phyloP scores from a whole-genome alignment of 1,284 basidiomycete genomes.

The Phellopilus nigrolimitatus region DNA sequence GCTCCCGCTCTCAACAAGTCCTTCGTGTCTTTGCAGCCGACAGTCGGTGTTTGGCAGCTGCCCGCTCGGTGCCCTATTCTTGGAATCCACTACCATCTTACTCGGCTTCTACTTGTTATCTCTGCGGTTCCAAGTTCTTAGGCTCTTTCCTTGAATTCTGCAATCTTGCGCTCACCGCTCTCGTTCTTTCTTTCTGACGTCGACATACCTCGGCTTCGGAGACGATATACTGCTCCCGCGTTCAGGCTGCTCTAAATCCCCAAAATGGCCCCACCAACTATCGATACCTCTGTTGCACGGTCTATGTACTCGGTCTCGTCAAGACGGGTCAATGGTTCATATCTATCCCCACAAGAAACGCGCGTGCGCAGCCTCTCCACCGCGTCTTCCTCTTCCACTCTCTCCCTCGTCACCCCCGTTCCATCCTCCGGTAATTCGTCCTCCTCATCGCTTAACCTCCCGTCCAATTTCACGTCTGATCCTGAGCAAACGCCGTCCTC shows the following conservation, averaged over 20 bases:
- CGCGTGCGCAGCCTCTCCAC: conserved; percentile 40
- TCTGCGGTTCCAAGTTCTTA: background rate
- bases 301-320: conserved; percentile 14
- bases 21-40: background rate
- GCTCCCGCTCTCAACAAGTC: conserved; percentile 4
- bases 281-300: conserved; percentile 19
- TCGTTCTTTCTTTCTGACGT: background rate
- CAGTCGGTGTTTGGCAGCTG: background rate
- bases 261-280: conserved; percentile 16
- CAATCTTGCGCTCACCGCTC: background rate
- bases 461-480: too few relatives aligned
- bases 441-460: conserved; percentile 43
- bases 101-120: conserved; percentile 11
- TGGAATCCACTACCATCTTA: conserved; percentile 1
- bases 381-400: conserved; percentile 50
- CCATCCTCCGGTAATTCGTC: conserved; percentile 53
- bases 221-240: too few relatives aligned
- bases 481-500: background rate
- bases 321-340: conserved; percentile 2
- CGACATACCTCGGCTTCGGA: background rate
- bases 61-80: background rate
- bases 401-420: conserved; percentile 48
- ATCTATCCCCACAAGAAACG: background rate
- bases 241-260: too few relatives aligned
- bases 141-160: background rate